Base-by-base conservation (phyloP, 140 eudicot genomes). In the Erigeron philadelphicus region DNA sequence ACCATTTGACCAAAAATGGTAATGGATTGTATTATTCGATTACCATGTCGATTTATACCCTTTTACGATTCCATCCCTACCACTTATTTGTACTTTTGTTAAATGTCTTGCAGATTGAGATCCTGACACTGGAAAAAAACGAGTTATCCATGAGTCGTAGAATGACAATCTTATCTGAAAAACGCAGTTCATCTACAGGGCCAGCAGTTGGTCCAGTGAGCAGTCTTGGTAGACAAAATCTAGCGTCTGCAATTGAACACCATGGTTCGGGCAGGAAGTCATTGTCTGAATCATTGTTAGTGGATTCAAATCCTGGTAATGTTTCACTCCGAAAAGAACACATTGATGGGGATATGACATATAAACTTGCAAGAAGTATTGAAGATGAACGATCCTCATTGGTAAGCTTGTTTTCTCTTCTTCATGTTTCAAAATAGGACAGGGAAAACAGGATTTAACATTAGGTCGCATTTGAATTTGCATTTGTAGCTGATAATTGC, bases 221-320 rank as follows among this genome's bases (percentile, higher is more conserved):
- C 77, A 76, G 86, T 70, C 74, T 84, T 6, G 88, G 95, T 38
- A 84, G 88, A 70, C 98, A 81, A 67, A 92, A 86, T 80, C 59
- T 92, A 69, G 92, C 95, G 54, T 83, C 98, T 54, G 92, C 78
- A 46, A 73, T 92, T 13, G 95, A 89, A 75, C 88, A 85, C 21
- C 97, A 89, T 76, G 98, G 98, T 64, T 89, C 98, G 16, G 95
- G 95, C 64, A 72, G 98, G 74, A 89, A 78, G 80, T 92, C 98
- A 44, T 75, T 92, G 71, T 92, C 98, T 41, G 96, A 92, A 76
- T 84, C 96, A 42, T 87, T 92, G 70, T 76, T 81, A 47, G 81
- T 62, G 25, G 87, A 92, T 85, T 86, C 88, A 21, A 83, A 74
- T 75, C 75, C 75, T 64, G 89, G 96, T 68, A 90, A 81, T 70